A percentile compares a stretch with the other conserved stretches of the same genome.
Conservation (phyloP, 2,329 filamentous ascomycete genomes). For the Chrysoporthe austroafricana region DNA sequence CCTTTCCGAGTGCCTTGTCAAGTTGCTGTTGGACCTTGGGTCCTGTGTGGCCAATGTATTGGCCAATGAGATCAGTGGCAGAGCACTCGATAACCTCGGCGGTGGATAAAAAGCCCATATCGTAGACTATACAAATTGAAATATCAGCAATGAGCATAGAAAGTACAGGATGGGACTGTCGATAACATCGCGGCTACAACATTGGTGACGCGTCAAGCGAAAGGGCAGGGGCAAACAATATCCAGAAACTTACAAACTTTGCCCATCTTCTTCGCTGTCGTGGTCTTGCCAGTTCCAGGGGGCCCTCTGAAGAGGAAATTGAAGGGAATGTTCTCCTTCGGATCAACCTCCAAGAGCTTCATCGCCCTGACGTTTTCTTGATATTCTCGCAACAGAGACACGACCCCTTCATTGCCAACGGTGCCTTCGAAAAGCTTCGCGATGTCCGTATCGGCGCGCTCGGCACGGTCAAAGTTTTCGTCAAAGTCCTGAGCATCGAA, state of each 20-base stretch:
- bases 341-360: conserved; percentile 56
- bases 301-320: conserved; percentile 72
- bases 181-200: conserved; percentile 37
- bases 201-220: background rate
- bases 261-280: conserved; percentile 73
- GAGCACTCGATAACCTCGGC: conserved; percentile 68
- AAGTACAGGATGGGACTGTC: conserved; percentile 46
- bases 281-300: conserved; percentile 68
- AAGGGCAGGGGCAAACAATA: no score
- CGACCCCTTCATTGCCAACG: conserved; percentile 60
- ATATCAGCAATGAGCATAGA: background rate
- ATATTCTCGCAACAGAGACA: conserved; percentile 58
- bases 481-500: conserved; percentile 57
- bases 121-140: conserved; percentile 51
- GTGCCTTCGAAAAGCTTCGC: conserved; percentile 59
- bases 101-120: conserved; percentile 68
- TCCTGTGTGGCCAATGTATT: conserved; percentile 71
- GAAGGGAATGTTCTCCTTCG: conserved; percentile 63
- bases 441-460: conserved; percentile 53
- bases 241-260: conserved; percentile 33
- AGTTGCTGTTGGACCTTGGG: conserved; percentile 66
- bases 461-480: conserved; percentile 58
- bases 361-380: conserved; percentile 56
- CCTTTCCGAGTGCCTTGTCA: conserved; percentile 65
- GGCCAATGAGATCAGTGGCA: conserved; percentile 68